Base-by-base conservation (phyloP, 1,139 yeast genomes). In the Saccharomyces hybrid region DNA sequence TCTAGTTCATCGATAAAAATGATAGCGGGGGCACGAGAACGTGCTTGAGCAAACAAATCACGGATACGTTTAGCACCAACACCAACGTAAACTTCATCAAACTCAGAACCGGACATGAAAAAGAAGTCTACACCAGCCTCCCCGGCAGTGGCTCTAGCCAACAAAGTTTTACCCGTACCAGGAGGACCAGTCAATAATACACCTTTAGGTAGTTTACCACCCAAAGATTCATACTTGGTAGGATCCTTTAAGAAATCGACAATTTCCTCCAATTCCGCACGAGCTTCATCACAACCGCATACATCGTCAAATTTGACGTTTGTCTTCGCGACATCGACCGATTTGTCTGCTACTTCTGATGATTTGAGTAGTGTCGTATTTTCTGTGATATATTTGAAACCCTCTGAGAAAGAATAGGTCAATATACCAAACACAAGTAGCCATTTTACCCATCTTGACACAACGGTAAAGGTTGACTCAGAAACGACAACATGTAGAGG, bases 61-160 rank as follows among this genome's bases (percentile, higher is more conserved):
- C 99, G 83, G 54, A 95, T 95, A 69, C 99, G 82, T 73, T 91
- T 93, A 56, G 99, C 99, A 69, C 99, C 99, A 44, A 95, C 99
- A 70, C 99, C 99, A 42, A 95, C 99, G 66, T 91, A 95, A 62
- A 95, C 81, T 71, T 95, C 99, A 70, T 95, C 99, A 69, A 95
- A 95, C 71, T 95, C 99, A 1, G 97, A 89, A 52, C 99, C 99
- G 3, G 96, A 87, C 98, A 93, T 91, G 73, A 91, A 93, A 73
- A 93, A 93, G 69, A 95, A 95, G 29, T 98, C 99, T 31, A 93
- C 99, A 51, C 96, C 99, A 2, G 99, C 99, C 73, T 95, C 99
- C 58, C 99, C 99, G 9, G 99, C 99, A 44, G 97, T 95, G 19
- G 99, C 99, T 64, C 99, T 82, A 0, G 99, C 99, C 59, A 95